Evolutionary conservation across 2,329 filamentous ascomycete genomes (phyloP), one percentile per base, ranked within the genome.

Genomic region (Cytospora leucostoma): DNA sequence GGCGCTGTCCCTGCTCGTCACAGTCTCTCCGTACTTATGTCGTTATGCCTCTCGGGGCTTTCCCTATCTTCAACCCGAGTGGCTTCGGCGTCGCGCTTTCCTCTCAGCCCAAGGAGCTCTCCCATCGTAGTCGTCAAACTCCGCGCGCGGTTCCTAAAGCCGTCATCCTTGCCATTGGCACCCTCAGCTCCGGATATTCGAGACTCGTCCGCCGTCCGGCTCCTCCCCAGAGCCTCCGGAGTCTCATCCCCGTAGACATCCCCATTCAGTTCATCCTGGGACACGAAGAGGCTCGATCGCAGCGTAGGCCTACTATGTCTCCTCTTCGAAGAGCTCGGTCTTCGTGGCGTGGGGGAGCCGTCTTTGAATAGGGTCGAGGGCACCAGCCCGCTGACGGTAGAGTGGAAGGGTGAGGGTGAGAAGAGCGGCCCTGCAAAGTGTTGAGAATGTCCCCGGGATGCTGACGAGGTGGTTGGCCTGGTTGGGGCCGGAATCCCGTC

Each of bases 321-420:
- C 10, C 81, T 81, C 11, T 27, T 27, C 27, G 27, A 27, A 3
- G 79, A 77, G 61, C 75, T 78, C 49, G 76, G 76, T 7, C 77
- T 65, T 21, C 75, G 68, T 0, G 77, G 72, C 37, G 72, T 73
- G 33, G 80, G 77, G 17, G 80, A 47, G n/a, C 44, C 75, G 37
- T 79, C 77, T 12, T 81, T 75, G 2, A 84, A 75, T 35, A 86
- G 76, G 12, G 79, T 82, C 67, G 87, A 84, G 50, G 83, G 81
- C 51, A 87, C 81, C 0, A 84, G 83, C 0, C 82, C 82, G 19
- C 79, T 84, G 44, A 87, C 81, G 1, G 84, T 86, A 0, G 84
- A 85, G 1, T 84, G 85, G 38, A 87, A 77, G 0, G 84, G 84
- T 0, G 84, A 86, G 12, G 84, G 84, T 3, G 84, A 86, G 65